Evolutionary conservation across 345 rosid species (phyloP).

Genomic region (Isatis tinctoria): DNA sequence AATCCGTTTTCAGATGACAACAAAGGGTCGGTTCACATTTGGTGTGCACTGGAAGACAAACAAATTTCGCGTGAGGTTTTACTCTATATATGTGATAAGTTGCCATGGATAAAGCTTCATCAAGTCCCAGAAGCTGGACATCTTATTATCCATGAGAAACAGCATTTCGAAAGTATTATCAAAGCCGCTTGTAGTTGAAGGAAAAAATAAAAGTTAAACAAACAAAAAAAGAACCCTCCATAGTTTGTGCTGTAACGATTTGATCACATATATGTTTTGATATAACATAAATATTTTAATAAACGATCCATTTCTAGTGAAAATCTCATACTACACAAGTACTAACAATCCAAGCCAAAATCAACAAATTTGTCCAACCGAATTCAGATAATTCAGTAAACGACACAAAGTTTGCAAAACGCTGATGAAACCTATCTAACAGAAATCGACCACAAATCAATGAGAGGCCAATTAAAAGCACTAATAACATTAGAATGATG

Average conservation of each 20-base stretch:
- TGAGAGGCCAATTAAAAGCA: not conserved
- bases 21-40: constrained; percentile 57
- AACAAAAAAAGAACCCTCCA: not conserved
- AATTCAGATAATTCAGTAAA: not conserved
- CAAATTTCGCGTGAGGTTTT: constrained; percentile 46
- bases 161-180: constrained; percentile 24
- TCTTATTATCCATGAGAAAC: constrained; percentile 39
- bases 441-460: not conserved
- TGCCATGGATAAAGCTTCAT: constrained; percentile 69
- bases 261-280: not conserved
- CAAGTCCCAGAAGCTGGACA: constrained; percentile 70
- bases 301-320: not conserved
- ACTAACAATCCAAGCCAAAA: not conserved
- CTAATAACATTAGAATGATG: too few species aligned
- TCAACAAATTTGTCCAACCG: not conserved
- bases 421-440: not conserved
- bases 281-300: not conserved
- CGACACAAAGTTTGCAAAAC: not conserved
- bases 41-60: constrained; percentile 69
- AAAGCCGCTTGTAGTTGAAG: constrained; percentile 21
- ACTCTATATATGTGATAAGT: constrained; percentile 48
- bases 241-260: not conserved
- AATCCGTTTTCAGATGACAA: constrained; percentile 54
- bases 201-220: too few species aligned
- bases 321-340: too few species aligned